Base-by-base conservation (phyloP, 208 protist species). In the Polymyxa betae region DNA sequence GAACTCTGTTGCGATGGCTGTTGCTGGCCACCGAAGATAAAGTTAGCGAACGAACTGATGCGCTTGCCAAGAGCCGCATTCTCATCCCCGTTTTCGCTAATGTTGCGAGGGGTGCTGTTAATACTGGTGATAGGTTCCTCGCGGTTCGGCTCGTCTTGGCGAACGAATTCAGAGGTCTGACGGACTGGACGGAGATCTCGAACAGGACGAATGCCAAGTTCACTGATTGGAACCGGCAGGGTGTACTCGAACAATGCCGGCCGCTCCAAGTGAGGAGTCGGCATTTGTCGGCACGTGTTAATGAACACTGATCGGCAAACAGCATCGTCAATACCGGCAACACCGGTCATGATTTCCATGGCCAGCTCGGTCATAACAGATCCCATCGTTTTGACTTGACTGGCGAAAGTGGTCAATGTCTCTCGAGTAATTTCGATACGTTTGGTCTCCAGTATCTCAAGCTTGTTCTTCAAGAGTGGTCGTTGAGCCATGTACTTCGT, bases 181-280 rank as follows among this genome's bases (percentile, higher is more conserved):
- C 54, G 54, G 20, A 29, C 20, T 29, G 54, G 20, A 29, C 54
- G 54, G 20, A 29, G 54, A 16, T 32, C 54, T 16, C 54, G 54
- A 16, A 66, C 54, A 16, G 54, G 20, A 16, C 54, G 54, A 16
- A 66, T 16, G 54, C 54, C 54, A 16, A 66, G 54, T 29, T 66
- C 54, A 29, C 54, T 66, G 54, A 66, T 66, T 29, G 54, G 54
- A 16, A 66, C 54, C 54, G 54, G 54, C 54, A 66, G 54, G 20
- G 54, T 66, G 54, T 66, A 66, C 54, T 66, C 54, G 54, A 66
- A 66, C 54, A 66, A 29, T 16, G 54, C 54, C 54, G 54, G 54
- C 20, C 29, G 16, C 54, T 66, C 54, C 54, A 66, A 29, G 54
- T 66, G 54, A 16, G 54, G 54, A 16, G 54, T 66, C 54, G 54